A percentile compares a stretch with the other conserved stretches of the same genome.
Conservation (phyloP, 176 grass and related monocot genomes). For the Lolium rigidum region DNA sequence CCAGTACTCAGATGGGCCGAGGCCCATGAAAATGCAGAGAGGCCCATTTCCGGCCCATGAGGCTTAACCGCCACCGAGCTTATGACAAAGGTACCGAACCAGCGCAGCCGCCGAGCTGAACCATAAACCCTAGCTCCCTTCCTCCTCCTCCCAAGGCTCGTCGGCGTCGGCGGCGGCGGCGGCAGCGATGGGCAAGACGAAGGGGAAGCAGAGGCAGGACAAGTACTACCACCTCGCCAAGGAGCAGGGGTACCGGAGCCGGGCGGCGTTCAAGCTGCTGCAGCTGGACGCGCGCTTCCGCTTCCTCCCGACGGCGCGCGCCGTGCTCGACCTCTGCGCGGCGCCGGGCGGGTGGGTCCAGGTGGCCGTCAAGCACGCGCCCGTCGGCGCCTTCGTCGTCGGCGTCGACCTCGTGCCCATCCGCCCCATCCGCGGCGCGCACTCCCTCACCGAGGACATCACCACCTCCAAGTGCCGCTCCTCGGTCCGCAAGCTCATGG, state of each 20-base stretch:
- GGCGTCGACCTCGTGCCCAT: conserved; percentile 89
- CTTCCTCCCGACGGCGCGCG: conserved; percentile 80
- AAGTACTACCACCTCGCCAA: conserved; percentile 93
- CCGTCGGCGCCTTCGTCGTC: conserved; percentile 76
- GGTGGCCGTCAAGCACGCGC: conserved; percentile 77
- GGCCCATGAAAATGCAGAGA: background rate
- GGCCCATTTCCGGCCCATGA: background rate
- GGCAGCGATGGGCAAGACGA: conserved; percentile 86
- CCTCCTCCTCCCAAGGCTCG: conserved; percentile 13
- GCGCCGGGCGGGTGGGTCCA: conserved; percentile 94
- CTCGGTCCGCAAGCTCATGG: conserved; percentile 74
- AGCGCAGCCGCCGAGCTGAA: conserved; percentile 24
- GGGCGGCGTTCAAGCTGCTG: conserved; percentile 93
- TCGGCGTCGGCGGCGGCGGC: background rate
- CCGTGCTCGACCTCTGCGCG: conserved; percentile 93
- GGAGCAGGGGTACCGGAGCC: conserved; percentile 89
- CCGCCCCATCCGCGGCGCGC: conserved; percentile 84
- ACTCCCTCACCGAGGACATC: conserved; percentile 85
- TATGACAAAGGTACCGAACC: conserved; percentile 25
- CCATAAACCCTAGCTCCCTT: conserved; percentile 54
- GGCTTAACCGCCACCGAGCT: background rate
- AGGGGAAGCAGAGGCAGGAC: conserved; percentile 89
- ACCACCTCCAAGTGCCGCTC: conserved; percentile 90
- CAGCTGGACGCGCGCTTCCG: conserved; percentile 89
- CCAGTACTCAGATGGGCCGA: background rate